Evolutionary conservation across 306 rosid genomes (phyloP).

Genomic region (Oxytropis ochrocephala): DNA sequence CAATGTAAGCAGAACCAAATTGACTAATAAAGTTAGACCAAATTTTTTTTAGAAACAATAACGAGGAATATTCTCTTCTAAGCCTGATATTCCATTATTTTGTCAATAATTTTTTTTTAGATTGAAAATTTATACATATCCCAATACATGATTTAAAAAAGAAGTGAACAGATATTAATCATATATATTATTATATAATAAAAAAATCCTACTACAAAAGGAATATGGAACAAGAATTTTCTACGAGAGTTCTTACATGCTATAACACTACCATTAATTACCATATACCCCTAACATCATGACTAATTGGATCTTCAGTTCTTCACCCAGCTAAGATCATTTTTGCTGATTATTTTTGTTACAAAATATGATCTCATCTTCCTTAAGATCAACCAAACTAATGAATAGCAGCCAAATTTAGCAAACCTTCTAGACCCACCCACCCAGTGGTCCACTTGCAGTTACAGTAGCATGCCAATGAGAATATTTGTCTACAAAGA

Average conservation of each 20-base stretch:
- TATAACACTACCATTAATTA: constrained; percentile 9
- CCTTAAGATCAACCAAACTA: background rate
- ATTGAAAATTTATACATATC: background rate
- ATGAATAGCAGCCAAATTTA: background rate
- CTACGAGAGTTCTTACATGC: constrained; percentile 5
- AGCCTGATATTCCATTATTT: too few species aligned
- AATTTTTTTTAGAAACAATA: background rate
- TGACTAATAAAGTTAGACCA: background rate
- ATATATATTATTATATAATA: background rate
- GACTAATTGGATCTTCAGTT: background rate
- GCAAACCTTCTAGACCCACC: background rate
- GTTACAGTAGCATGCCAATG: background rate
- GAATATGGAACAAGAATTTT: constrained; percentile 23
- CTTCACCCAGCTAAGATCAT: constrained; percentile 4
- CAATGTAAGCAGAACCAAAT: background rate
- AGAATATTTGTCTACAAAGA: constrained; percentile 9
- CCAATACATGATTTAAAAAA: background rate
- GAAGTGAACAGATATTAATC: background rate
- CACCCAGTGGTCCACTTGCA: constrained; percentile 9
- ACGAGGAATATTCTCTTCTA: background rate
- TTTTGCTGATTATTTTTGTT: constrained; percentile 7
- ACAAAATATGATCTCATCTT: constrained; percentile 3
- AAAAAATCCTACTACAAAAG: constrained; percentile 20
- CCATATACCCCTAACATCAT: background rate
- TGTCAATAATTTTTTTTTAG: too few species aligned